Conservation (phyloP, 495 filamentous ascomycete genomes). For the Penicillium paxilli region DNA sequence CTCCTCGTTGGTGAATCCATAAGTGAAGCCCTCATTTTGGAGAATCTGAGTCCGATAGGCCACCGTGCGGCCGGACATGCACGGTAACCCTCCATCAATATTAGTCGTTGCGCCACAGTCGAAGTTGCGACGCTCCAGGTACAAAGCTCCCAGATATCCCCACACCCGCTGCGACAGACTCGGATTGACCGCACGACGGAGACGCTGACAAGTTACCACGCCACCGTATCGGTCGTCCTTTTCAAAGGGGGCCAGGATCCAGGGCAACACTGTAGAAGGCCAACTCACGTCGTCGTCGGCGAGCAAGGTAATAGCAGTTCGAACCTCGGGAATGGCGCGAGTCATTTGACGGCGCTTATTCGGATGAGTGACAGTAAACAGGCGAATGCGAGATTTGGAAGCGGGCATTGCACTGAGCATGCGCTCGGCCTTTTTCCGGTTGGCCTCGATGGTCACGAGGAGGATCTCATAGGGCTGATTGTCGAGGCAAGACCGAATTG, state of each 20-base stretch:
- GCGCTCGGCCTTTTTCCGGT: slow-evolving; percentile 51
- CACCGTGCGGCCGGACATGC: slow-evolving; percentile 83
- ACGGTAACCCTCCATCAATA: slow-evolving; percentile 82
- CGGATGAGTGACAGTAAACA: slow-evolving; percentile 57
- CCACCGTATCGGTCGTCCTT: slow-evolving; percentile 69
- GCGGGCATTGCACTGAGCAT: slow-evolving; percentile 54
- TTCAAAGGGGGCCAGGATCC: slow-evolving; percentile 85
- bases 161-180: slow-evolving; percentile 59
- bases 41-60: slow-evolving; percentile 81
- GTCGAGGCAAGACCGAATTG: slow-evolving; percentile 57
- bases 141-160: slow-evolving; percentile 78
- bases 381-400: slow-evolving; percentile 49
- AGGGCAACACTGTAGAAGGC: slow-evolving; percentile 72
- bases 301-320: slow-evolving; percentile 73
- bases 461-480: slow-evolving; percentile 59
- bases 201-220: slow-evolving; percentile 79
- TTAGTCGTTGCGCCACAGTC: slow-evolving; percentile 85
- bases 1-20: slow-evolving; percentile 69
- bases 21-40: slow-evolving; percentile 71
- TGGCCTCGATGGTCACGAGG: slow-evolving; percentile 65
- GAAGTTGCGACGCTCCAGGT: slow-evolving; percentile 83
- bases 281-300: slow-evolving; percentile 88
- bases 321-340: slow-evolving; percentile 73
- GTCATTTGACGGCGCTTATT: slow-evolving; percentile 88
- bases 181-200: slow-evolving; percentile 62